Base-by-base conservation (phyloP, 768 basidiomycete genomes). In the Mycena rosella region DNA sequence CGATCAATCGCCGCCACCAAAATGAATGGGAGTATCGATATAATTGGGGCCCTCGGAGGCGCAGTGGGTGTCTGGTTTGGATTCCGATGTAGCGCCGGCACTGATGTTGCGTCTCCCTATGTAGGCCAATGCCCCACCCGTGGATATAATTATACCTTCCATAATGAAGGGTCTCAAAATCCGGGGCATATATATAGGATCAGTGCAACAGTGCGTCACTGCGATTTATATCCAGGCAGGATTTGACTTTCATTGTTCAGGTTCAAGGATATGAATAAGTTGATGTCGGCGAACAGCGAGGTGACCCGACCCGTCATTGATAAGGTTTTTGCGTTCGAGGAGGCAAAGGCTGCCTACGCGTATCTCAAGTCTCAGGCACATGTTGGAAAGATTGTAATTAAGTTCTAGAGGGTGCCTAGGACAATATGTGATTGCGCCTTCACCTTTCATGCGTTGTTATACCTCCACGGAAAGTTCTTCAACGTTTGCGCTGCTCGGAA, bases 321-420 rank as follows among this genome's bases (percentile, higher is more conserved):
- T 76, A 84, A 81, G 76, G 83, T 87, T 1, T 87, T 88, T 75
- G 58, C 77, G 26, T 88, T 86, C 68, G 81, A 85, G 29, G 74
- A 87, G 38, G 74, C 81, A 11, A 74, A 77, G 22, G 78, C 82
- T 40, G 87, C 86, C 3, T 87, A 83, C 70, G 74, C 78, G 54
- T 82, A 86, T 71, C 74, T 86, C 66, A 76, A 81, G 66, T 80
- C 80, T 8, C 84, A 85, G 64, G 78, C 81, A 66, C 85, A 87
- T 72, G 81, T 87, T 13, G 87, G 87, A 36, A 87, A 88, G 75
- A 82, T 87, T 10, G 82, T 84, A 26, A 81, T 86, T 64, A n/a
- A n/a, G n/a, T n/a, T n/a, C n/a, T n/a, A n/a, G n/a, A n/a, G n/a
- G n/a, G n/a, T n/a, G n/a, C n/a, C n/a, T n/a, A n/a, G n/a, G n/a